Evolutionary conservation across 805 yeast species (phyloP), one percentile per base, ranked within the genome.

Genomic region (Zygosaccharomyces rouxii): DNA sequence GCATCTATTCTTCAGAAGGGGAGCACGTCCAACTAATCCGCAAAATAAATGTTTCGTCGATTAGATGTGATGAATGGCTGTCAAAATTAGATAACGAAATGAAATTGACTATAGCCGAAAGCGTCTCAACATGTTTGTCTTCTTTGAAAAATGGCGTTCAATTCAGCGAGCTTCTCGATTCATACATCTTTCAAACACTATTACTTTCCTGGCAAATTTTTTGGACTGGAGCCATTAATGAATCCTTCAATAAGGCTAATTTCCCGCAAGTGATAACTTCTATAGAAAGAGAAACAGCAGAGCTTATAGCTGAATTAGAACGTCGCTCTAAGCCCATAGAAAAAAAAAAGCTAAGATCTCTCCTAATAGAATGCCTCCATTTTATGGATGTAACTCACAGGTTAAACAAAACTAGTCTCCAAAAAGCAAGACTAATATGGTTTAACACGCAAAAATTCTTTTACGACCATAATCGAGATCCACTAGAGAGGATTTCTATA

Each of bases 341-440:
- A 11, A 67, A 81, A 11, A 70, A 69, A 44, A 80, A 79, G 49
- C 52, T 74, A 19, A 89, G 86, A 57, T 72, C 77, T 9, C 57
- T 87, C n/a, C 71, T 86, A 10, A 76, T 86, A 22, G 96, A 89
- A 53, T 50, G 77, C 5, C 73, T 84, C 5, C 89, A 86, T 51
- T 84, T 81, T 35, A 60, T 71, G 23, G 77, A 77, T 33, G 69
- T 77, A 0, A 30, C 76, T 1, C 37, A 42, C 0, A 39, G 44
- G 7, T 50, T 71, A 14, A 14, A 47, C 29, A 33, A 44, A 2
- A 38, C 50, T 13, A 55, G 59, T 11, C 46, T 44, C 0, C 40
- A 49, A n/a, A 19, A 21, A 4, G 49, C 46, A 1, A 54, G 56
- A 7, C 74, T 70, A 29, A 38, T 56, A 0, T 83, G 90, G 89